Evolutionary conservation across 2,329 filamentous ascomycete species (phyloP), one percentile per base, ranked within the genome.

Genomic region (Pseudogymnoascus sp.): DNA sequence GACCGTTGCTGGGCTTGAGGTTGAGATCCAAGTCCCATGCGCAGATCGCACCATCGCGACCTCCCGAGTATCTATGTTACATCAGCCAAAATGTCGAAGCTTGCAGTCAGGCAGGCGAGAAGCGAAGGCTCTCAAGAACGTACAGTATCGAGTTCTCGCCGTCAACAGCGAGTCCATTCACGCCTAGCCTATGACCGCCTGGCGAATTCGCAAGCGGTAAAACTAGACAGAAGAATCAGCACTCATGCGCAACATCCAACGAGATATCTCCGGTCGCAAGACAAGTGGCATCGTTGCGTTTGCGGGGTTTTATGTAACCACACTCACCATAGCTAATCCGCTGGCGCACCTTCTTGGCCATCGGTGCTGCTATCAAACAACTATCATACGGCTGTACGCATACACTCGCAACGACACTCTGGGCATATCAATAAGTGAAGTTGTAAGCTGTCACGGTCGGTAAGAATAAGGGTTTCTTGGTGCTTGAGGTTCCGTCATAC

Each of bases 101-200:
- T n/a, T n/a, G n/a, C n/a, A n/a, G 46, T 16, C 16, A 28, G n/a
- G 36, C 31, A 40, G 28, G 18, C 25, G 61, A 53, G 60, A 38
- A 59, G 60, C 21, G 18, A 23, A 28, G 25, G 5, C 60, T 63
- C 67, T 62, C 67, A 65, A 65, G 64, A 4, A 53, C 89, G 81
- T 81, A 97, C 92, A 99, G 83, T 66, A 96, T 92, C 63, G 89
- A 90, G 75, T 89, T 90, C 69, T 88, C 82, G 66, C 83, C 81
- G 77, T 97, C 95, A 68, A 97, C 88, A 61, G 91, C 91, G 66
- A 99, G 85, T 67, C 93, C 93, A 81, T 97, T 97, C 70, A 99
- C 91, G 68, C 95, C 95, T 63, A 97, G 86, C 70, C 93, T 84
- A 80, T 99, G 95, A 64, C 93, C 93, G 69, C 91, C 91, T 16